phyloP scores from a whole-genome alignment of 2,329 filamentous ascomycete genomes.

The Blastomyces gilchristii region DNA sequence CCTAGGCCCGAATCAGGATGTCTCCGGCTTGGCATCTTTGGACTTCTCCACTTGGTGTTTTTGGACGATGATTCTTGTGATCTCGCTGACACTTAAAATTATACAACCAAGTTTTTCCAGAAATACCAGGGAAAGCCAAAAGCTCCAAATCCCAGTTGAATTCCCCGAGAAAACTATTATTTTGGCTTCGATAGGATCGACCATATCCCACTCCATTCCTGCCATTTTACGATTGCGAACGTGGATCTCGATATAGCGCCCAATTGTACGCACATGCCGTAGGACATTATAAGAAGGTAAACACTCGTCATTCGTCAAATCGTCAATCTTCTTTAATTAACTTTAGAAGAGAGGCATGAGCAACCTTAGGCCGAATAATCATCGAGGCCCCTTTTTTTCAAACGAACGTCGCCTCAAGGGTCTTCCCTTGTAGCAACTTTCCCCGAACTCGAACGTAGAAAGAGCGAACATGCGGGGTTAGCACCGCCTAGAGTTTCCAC shows the following conservation, averaged over 20 bases:
- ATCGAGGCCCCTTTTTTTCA: neutral
- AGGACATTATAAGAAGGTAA: neutral
- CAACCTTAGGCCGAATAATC: neutral
- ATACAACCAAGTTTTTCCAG: neutral
- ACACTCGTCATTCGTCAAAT: neutral
- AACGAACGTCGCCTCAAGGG: neutral
- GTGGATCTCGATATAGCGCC: neutral
- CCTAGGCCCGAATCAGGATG: neutral
- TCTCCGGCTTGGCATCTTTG: neutral
- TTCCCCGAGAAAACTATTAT: neutral
- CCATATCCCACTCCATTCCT: neutral
- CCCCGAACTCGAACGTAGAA: neutral
- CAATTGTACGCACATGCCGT: neutral
- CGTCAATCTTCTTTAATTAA: neutral
- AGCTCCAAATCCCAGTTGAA: neutral
- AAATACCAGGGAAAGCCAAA: neutral
- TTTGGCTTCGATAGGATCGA: neutral
- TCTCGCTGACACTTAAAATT: neutral
- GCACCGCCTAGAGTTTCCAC: neutral
- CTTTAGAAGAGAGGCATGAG: neutral
- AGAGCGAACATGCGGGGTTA: neutral
- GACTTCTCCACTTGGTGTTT: neutral
- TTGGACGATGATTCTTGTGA: neutral
- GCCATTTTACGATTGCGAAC: neutral
- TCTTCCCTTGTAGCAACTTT: neutral